phyloP scores from a whole-genome alignment of 257 asterid species.

The Solanum megistacrolobum region DNA sequence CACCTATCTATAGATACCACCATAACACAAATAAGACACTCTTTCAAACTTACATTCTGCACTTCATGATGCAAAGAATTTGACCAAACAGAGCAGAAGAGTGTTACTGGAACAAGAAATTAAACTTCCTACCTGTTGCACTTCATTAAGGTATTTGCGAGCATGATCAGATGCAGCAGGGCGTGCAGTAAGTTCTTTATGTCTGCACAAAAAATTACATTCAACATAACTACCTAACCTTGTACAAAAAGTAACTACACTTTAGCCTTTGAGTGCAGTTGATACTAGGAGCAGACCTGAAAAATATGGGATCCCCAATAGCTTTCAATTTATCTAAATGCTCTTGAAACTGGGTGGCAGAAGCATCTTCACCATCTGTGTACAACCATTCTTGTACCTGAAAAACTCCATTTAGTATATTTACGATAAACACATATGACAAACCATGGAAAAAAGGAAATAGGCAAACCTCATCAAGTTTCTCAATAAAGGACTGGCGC shows the following conservation, averaged over 20 bases:
- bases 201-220: conserved; percentile 29
- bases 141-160: conserved; percentile 48
- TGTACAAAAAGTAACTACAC: not conserved
- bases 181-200: conserved; percentile 77
- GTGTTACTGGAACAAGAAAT: not conserved
- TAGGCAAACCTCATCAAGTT: conserved; percentile 77
- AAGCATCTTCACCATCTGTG: conserved; percentile 98
- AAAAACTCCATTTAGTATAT: not conserved
- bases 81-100: not conserved
- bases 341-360: conserved; percentile 76
- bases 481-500: conserved; percentile 68
- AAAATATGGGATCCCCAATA: conserved; percentile 87
- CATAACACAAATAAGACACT: not conserved
- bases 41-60: not conserved
- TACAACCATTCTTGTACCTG: conserved; percentile 98
- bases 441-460: conserved; percentile 9
- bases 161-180: conserved; percentile 85
- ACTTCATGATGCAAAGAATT: not conserved
- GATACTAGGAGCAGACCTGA: conserved; percentile 44
- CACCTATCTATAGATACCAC: not conserved
- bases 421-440: not conserved
- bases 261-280: conserved; percentile 1
- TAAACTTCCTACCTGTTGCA: conserved; percentile 48
- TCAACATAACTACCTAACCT: not conserved
- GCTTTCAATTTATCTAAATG: conserved; percentile 73